These are phyloP conservation scores for Plasmodium berghei DNA, from an alignment of 169 alveolate genomes.

Conservation along the genomic window DNA sequence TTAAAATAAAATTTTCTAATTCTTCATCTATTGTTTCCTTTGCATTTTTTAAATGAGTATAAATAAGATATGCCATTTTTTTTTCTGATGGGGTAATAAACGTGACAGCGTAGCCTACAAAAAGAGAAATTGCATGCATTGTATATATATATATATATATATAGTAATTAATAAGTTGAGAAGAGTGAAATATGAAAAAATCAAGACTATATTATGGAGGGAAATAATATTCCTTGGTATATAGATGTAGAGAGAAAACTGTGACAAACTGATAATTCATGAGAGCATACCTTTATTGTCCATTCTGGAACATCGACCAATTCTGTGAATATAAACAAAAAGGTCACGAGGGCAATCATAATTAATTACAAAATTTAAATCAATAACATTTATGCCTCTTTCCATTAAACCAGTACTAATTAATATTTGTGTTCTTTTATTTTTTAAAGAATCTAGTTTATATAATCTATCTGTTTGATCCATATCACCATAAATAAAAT, in stretches of 20 bases:
- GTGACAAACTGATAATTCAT: neutral
- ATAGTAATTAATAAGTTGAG: neutral
- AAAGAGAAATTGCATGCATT: neutral
- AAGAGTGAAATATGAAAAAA: neutral
- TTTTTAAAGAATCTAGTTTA: conserved; percentile 97
- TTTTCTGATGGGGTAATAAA: conserved; percentile 62
- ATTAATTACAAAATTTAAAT: conserved; percentile 97
- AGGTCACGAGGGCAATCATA: conserved; percentile 97
- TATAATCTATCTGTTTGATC: conserved; percentile 97
- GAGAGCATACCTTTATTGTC: conserved; percentile 64
- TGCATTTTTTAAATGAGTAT: conserved; percentile 35
- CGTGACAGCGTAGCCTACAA: conserved; percentile 59
- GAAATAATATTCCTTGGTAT: neutral
- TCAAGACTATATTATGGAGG: too few relatives aligned
- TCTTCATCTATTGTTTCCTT: conserved; percentile 42
- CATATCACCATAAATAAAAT: conserved; percentile 99
- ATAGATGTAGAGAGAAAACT: neutral
- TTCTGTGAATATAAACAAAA: conserved; percentile 96
- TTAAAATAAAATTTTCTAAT: conserved; percentile 37
- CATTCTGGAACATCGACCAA: conserved; percentile 87
- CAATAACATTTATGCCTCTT: conserved; percentile 98
- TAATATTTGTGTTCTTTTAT: conserved; percentile 97
- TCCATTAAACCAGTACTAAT: conserved; percentile 99
- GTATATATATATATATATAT: neutral
- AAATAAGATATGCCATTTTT: conserved; percentile 70